Conservation (phyloP, 345 rosid genomes). For the Iberis pinnata region DNA sequence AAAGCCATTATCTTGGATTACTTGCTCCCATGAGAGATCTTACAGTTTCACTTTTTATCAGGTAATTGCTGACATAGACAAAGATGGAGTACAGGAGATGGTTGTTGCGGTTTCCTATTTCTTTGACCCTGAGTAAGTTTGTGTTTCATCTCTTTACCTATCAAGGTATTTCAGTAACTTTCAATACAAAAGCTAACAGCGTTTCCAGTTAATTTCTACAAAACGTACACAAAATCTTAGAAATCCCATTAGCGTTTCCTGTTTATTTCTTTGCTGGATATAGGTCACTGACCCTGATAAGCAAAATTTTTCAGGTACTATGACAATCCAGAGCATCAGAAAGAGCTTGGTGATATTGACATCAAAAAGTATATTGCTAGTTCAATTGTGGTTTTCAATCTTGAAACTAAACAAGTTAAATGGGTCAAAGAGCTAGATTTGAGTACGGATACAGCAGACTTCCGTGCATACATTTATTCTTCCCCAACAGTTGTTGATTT, state of each 20-base stretch:
- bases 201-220: conserved; percentile 2
- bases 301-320: conserved; percentile 58
- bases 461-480: conserved; percentile 84
- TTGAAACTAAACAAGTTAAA: conserved; percentile 96
- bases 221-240: conserved; percentile 8
- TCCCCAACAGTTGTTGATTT: conserved; percentile 95
- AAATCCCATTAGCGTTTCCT: not conserved
- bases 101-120: conserved; percentile 89
- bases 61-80: conserved; percentile 98
- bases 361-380: conserved; percentile 85
- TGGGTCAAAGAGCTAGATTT: conserved; percentile 78
- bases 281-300: conserved; percentile 11
- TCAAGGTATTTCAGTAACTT: conserved; percentile 1
- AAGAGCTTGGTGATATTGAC: conserved; percentile 83
- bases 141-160: conserved; percentile 12
- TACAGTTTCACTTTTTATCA: conserved; percentile 31
- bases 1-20: conserved; percentile 15
- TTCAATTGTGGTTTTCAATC: conserved; percentile 85
- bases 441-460: conserved; percentile 65
- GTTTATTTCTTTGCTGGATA: conserved; percentile 7
- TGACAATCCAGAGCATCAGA: conserved; percentile 82
- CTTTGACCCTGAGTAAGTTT: conserved; percentile 92
- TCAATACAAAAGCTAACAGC: conserved; percentile 18
- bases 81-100: conserved; percentile 94
- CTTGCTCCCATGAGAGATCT: conserved; percentile 24